phyloP scores from a whole-genome alignment of 2,329 filamentous ascomycete genomes.

The Nannizziopsis barbatae region DNA sequence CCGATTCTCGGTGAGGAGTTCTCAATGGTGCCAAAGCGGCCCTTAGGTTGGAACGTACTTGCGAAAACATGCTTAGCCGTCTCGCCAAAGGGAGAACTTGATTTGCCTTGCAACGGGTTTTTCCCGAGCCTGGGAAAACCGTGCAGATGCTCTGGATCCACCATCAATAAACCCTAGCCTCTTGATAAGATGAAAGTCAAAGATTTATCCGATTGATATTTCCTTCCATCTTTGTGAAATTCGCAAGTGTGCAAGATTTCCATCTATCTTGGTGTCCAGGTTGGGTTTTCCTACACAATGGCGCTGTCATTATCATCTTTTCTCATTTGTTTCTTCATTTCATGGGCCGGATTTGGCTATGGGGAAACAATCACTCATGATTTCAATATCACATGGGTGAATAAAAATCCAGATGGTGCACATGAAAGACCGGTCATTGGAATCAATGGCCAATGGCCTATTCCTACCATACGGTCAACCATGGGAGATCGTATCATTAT shows the following conservation, averaged over 20 bases:
- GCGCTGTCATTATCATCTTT: conserved; percentile 1
- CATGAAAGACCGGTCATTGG: conserved; percentile 11
- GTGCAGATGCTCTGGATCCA: background rate
- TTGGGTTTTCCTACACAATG: background rate
- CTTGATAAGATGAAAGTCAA: conserved; percentile 6
- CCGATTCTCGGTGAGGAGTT: too few species aligned
- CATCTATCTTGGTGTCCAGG: background rate
- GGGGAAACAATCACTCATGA: conserved; percentile 11
- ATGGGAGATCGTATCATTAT: conserved; percentile 10
- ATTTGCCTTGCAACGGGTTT: background rate
- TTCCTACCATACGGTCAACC: conserved; percentile 9
- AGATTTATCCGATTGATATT: conserved; percentile 11
- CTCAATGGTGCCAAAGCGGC: too few species aligned
- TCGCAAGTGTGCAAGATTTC: background rate
- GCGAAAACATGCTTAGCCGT: too few species aligned
- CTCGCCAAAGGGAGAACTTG: too few species aligned
- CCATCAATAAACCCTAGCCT: background rate
- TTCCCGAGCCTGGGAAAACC: background rate
- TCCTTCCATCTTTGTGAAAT: background rate
- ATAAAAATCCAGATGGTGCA: conserved; percentile 8
- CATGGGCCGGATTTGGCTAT: background rate
- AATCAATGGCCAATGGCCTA: conserved; percentile 12
- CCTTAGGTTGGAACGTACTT: too few species aligned
- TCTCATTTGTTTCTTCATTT: background rate
- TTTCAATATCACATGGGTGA: conserved; percentile 13